Percentiles rank a stretch among this genome's conserved stretches.
Conservation (phyloP, 208 protist genomes). For the Leishmania turanica region DNA sequence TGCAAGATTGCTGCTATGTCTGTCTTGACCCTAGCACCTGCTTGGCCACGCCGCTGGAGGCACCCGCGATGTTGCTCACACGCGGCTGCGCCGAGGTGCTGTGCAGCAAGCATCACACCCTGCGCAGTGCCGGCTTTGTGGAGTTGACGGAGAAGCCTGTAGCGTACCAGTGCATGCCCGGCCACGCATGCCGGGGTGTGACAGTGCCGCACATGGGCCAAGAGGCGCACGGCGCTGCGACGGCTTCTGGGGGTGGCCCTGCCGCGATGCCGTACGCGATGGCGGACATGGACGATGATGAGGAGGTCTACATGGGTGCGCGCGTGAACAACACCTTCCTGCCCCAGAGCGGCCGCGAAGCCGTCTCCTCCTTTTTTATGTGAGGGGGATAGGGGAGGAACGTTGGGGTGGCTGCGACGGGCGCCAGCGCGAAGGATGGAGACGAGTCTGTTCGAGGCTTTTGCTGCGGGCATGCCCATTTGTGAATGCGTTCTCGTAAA, state of each 20-base stretch:
- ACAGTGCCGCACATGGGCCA: constrained; percentile 33
- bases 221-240: constrained; percentile 13
- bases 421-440: background rate
- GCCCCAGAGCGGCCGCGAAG: constrained; percentile 42
- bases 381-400: constrained; percentile 6
- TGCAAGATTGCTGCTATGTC: constrained; percentile 80
- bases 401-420: background rate
- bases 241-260: background rate
- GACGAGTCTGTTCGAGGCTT: background rate
- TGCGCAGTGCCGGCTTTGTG: constrained; percentile 78
- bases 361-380: constrained; percentile 84
- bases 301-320: constrained; percentile 34
- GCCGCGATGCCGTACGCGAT: constrained; percentile 7
- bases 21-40: constrained; percentile 75
- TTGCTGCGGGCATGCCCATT: background rate
- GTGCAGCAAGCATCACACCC: constrained; percentile 73
- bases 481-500: background rate
- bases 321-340: constrained; percentile 30
- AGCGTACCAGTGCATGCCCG: constrained; percentile 70
- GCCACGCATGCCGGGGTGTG: constrained; percentile 68
- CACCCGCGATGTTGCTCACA: constrained; percentile 43
- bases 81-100: constrained; percentile 69
- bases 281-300: constrained; percentile 25
- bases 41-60: constrained; percentile 77
- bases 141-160: constrained; percentile 58